These are phyloP conservation scores for Hordeum pubiflorum DNA, from an alignment of 202 grass and related monocot genomes.

Conservation along the genomic window DNA sequence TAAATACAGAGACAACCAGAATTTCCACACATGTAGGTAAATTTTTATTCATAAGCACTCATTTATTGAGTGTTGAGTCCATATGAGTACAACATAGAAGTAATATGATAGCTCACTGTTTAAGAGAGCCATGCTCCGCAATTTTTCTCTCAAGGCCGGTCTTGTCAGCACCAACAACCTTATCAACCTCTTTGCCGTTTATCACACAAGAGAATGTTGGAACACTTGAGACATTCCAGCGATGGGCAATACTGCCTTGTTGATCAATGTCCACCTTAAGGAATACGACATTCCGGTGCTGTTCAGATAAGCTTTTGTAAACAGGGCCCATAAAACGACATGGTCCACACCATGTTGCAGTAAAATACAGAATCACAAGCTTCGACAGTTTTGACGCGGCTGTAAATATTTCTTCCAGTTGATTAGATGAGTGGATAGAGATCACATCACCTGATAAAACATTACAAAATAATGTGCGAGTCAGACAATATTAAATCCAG, in stretches of 20 bases:
- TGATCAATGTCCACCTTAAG: conserved; percentile 68
- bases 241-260: conserved; percentile 32
- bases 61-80: neutral
- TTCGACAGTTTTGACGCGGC: conserved; percentile 34
- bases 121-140: conserved; percentile 37
- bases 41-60: conserved; percentile 8
- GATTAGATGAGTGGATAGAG: conserved; percentile 39
- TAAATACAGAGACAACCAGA: neutral
- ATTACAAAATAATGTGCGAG: conserved; percentile 3
- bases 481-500: neutral
- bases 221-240: conserved; percentile 54
- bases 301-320: conserved; percentile 53
- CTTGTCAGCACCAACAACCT: conserved; percentile 56
- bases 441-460: conserved; percentile 43
- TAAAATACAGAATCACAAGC: conserved; percentile 58
- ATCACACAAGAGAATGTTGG: conserved; percentile 65
- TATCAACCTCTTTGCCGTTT: conserved; percentile 56
- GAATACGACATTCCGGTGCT: conserved; percentile 43
- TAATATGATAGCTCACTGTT: conserved; percentile 1
- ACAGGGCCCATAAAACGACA: conserved; percentile 60
- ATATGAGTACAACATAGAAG: neutral
- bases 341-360: conserved; percentile 62
- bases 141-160: conserved; percentile 45
- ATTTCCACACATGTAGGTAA: neutral
- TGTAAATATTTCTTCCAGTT: conserved; percentile 40